Evolutionary conservation across 2,329 filamentous ascomycete genomes (phyloP).

Genomic region (Aschersonia sp.): DNA sequence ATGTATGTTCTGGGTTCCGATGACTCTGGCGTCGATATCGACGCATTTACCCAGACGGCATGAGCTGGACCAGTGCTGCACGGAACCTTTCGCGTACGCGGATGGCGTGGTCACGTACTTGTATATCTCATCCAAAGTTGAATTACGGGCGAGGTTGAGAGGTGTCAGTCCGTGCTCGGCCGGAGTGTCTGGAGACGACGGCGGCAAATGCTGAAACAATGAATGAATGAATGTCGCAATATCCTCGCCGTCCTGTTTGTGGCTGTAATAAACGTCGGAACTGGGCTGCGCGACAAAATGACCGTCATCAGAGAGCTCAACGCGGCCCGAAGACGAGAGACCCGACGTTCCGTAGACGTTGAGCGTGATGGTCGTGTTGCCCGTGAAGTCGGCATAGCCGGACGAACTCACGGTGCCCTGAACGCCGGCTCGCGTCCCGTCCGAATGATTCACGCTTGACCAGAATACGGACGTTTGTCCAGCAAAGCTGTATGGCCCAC

Average conservation of each 20-base stretch:
- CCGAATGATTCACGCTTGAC: constrained; percentile 26
- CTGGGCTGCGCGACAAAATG: constrained; percentile 27
- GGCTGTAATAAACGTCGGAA: constrained; percentile 28
- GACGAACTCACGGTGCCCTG: constrained; percentile 38
- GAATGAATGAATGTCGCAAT: constrained; percentile 34
- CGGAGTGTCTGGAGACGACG: constrained; percentile 7
- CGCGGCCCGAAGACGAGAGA: constrained; percentile 30
- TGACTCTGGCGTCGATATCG: constrained; percentile 28
- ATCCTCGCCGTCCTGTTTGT: constrained; percentile 30
- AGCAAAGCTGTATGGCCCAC: constrained; percentile 37
- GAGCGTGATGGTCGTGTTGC: constrained; percentile 34
- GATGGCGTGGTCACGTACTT: constrained; percentile 33
- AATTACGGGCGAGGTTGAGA: constrained; percentile 29
- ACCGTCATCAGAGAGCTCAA: constrained; percentile 23
- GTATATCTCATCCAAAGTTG: constrained; percentile 30
- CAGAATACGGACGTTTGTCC: constrained; percentile 39
- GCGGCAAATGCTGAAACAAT: constrained; percentile 28
- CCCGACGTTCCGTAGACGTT: constrained; percentile 44
- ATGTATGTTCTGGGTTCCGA: constrained; percentile 33
- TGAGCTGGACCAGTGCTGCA: constrained; percentile 39
- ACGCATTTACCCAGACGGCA: constrained; percentile 36
- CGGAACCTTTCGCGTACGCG: constrained; percentile 30
- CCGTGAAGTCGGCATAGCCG: constrained; percentile 23
- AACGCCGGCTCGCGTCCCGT: constrained; percentile 26
- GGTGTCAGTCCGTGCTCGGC: constrained; percentile 26